Evolutionary conservation across 345 rosid genomes (phyloP).

Genomic region (Hypericum androsaemum): DNA sequence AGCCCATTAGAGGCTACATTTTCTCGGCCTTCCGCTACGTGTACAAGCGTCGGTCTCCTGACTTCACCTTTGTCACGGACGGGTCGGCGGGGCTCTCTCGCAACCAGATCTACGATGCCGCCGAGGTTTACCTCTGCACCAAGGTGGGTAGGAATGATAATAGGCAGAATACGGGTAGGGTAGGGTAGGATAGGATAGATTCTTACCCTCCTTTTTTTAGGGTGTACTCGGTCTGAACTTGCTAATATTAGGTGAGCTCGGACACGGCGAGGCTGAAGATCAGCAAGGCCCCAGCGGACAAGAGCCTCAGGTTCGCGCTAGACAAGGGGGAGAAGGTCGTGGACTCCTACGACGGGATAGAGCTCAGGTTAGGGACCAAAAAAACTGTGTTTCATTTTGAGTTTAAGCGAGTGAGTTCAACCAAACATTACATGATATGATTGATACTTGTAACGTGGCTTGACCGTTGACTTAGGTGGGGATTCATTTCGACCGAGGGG

Average conservation of each 20-base stretch:
- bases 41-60: slow-evolving; percentile 18
- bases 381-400: too few species aligned
- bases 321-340: slow-evolving; percentile 29
- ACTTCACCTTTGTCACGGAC: slow-evolving; percentile 26
- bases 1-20: slow-evolving; percentile 16
- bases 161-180: too few species aligned
- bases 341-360: slow-evolving; percentile 19
- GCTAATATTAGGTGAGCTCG: slow-evolving; percentile 14
- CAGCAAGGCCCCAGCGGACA: slow-evolving; percentile 26
- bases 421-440: too few species aligned
- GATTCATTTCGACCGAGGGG: slow-evolving; percentile 16
- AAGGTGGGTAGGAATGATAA: slow-evolving; percentile 8
- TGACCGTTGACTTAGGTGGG: slow-evolving; percentile 20
- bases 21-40: slow-evolving; percentile 7
- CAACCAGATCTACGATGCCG: slow-evolving; percentile 37
- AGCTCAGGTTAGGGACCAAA: too few species aligned
- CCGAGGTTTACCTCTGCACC: slow-evolving; percentile 36
- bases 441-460: too few species aligned
- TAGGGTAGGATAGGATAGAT: too few species aligned
- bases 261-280: slow-evolving; percentile 27
- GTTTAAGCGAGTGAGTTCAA: too few species aligned
- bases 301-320: slow-evolving; percentile 19
- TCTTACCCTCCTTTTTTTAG: too few species aligned
- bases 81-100: slow-evolving; percentile 19
- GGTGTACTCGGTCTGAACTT: too few species aligned